Percentiles rank a stretch among this genome's conserved stretches.
phyloP scores from a whole-genome alignment of 2,329 filamentous ascomycete species.

The Bipolaris zeicola region DNA sequence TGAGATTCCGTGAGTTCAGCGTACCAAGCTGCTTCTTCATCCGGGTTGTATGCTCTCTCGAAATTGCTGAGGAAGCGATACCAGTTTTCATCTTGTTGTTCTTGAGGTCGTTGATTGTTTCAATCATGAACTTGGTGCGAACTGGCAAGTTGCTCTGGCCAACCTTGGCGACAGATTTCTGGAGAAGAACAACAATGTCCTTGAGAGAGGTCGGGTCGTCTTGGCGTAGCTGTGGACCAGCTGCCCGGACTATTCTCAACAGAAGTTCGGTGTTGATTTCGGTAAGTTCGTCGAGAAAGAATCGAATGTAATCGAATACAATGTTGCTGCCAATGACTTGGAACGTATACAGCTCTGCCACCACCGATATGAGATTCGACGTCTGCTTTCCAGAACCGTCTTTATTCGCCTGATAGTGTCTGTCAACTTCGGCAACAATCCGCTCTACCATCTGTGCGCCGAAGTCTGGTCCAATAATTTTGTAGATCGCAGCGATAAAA shows the following conservation, averaged over 20 bases:
- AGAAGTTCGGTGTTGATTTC: conserved; percentile 89
- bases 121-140: conserved; percentile 95
- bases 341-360: conserved; percentile 90
- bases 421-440: conserved; percentile 75
- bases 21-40: conserved; percentile 89
- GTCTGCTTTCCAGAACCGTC: conserved; percentile 60
- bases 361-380: conserved; percentile 77
- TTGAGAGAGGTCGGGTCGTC: conserved; percentile 89
- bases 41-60: conserved; percentile 79
- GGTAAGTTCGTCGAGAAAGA: conserved; percentile 74
- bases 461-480: conserved; percentile 84
- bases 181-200: conserved; percentile 81
- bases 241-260: conserved; percentile 79
- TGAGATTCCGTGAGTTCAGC: conserved; percentile 70
- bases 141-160: conserved; percentile 77
- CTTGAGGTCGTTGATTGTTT: conserved; percentile 91
- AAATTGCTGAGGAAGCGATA: conserved; percentile 70
- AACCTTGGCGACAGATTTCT: conserved; percentile 69
- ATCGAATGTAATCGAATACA: conserved; percentile 87
- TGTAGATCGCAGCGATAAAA: conserved; percentile 87
- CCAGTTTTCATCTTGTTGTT: conserved; percentile 88
- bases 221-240: conserved; percentile 78
- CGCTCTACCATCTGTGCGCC: conserved; percentile 84
- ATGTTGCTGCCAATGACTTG: conserved; percentile 82
- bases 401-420: conserved; percentile 60